phyloP scores from a whole-genome alignment of 2,329 filamentous ascomycete species.

The Ploettnerulaceae sp. region DNA sequence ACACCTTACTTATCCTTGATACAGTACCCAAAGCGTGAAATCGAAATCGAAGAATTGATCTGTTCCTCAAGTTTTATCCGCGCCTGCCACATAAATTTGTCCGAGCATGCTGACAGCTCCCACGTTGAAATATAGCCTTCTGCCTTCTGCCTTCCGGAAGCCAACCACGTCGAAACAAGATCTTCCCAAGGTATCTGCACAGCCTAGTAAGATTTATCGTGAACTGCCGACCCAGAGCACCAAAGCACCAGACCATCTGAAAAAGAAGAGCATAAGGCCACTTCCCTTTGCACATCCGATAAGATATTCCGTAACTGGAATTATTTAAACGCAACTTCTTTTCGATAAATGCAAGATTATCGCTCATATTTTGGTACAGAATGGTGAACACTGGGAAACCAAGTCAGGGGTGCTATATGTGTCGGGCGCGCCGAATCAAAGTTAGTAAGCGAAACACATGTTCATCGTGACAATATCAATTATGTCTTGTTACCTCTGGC shows the following conservation, averaged over 20 bases:
- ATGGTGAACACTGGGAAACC: conserved; percentile 63
- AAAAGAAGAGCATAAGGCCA: too few relatives aligned
- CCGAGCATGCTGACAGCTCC: too few relatives aligned
- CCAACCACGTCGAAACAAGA: conserved; percentile 4
- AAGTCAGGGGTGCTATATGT: conserved; percentile 66
- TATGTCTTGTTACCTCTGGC: neutral
- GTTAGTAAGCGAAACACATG: too few relatives aligned
- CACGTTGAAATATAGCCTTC: neutral
- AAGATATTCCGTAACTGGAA: neutral
- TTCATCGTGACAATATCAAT: neutral
- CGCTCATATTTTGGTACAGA: conserved; percentile 20
- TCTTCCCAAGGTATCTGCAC: neutral
- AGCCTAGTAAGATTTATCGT: neutral
- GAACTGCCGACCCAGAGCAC: too few relatives aligned
- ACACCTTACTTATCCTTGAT: too few relatives aligned
- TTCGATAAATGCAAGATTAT: neutral
- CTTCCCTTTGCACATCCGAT: neutral
- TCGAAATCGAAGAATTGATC: too few relatives aligned
- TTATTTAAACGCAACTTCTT: conserved; percentile 9
- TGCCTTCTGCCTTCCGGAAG: too few relatives aligned
- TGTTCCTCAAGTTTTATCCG: too few relatives aligned
- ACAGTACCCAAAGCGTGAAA: too few relatives aligned
- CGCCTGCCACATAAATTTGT: too few relatives aligned
- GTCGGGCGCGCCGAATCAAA: conserved; percentile 59
- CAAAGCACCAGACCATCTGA: too few relatives aligned